Percentiles rank a stretch among this genome's conserved stretches.
Conservation (phyloP, 495 filamentous ascomycete genomes). For the Bacidia gigantensis region DNA sequence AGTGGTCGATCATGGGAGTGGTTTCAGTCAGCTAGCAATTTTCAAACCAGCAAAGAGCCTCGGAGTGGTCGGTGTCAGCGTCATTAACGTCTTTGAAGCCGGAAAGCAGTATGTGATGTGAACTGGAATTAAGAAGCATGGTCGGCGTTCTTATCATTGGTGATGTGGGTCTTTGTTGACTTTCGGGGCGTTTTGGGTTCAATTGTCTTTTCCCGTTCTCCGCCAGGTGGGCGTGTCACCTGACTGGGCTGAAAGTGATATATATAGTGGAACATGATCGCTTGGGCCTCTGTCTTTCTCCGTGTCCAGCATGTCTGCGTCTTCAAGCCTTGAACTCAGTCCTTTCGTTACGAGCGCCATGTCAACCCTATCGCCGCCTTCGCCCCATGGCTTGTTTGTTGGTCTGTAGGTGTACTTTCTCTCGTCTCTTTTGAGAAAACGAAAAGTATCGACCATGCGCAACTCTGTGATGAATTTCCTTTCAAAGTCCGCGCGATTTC, state of each 20-base stretch:
- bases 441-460: slow-evolving; percentile 22
- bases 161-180: too few relatives aligned
- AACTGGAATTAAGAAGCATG: too few relatives aligned
- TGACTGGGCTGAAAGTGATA: slow-evolving; percentile 9
- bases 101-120: too few relatives aligned
- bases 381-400: slow-evolving; percentile 22
- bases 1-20: too few relatives aligned
- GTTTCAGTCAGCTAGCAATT: too few relatives aligned
- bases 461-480: slow-evolving; percentile 28
- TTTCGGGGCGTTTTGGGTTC: too few relatives aligned
- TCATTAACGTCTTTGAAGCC: too few relatives aligned
- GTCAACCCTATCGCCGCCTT: slow-evolving; percentile 28
- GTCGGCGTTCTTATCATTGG: too few relatives aligned
- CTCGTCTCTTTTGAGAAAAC: slow-evolving; percentile 15
- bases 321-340: slow-evolving; percentile 14
- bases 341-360: slow-evolving; percentile 21
- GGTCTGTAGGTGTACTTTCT: slow-evolving; percentile 25
- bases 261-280: slow-evolving; percentile 27
- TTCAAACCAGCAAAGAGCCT: too few relatives aligned
- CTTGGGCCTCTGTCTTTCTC: slow-evolving; percentile 24
- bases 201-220: neutral
- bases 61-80: too few relatives aligned
- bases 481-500: slow-evolving; percentile 36
- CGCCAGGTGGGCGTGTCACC: neutral
- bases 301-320: slow-evolving; percentile 23